Evolutionary conservation across 2,329 filamentous ascomycete species (phyloP).

Genomic region (Curvularia verruculosa): DNA sequence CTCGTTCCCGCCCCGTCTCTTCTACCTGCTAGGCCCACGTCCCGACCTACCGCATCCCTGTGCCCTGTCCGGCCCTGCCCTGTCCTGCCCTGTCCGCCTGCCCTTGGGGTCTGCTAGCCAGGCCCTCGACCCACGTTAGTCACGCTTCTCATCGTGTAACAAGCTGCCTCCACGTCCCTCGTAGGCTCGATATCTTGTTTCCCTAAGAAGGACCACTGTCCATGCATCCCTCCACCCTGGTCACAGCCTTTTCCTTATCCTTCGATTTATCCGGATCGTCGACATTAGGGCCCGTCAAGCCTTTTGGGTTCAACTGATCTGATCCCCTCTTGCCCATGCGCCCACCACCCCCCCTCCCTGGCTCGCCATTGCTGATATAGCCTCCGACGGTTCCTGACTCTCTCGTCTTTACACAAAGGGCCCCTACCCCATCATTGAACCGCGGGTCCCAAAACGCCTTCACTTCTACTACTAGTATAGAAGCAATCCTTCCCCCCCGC

Average conservation of each 20-base stretch:
- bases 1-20: conserved; percentile 42
- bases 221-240: conserved; percentile 34
- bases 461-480: conserved; percentile 29
- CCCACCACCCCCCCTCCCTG: conserved; percentile 37
- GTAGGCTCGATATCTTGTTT: conserved; percentile 49
- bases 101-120: conserved; percentile 42
- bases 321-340: too few relatives aligned
- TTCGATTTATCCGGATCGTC: conserved; percentile 51
- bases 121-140: conserved; percentile 45
- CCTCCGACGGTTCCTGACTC: conserved; percentile 44
- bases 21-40: conserved; percentile 45
- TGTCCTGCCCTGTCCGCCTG: too few relatives aligned
- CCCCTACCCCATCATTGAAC: conserved; percentile 34
- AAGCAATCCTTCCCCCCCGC: conserved; percentile 32
- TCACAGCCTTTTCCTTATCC: conserved; percentile 44
- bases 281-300: conserved; percentile 49
- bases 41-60: conserved; percentile 51
- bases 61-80: too few relatives aligned
- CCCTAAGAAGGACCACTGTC: conserved; percentile 43
- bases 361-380: conserved; percentile 46
- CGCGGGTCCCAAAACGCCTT: conserved; percentile 28
- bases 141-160: conserved; percentile 50
- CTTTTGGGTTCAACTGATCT: conserved; percentile 49
- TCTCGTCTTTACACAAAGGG: conserved; percentile 38
- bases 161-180: conserved; percentile 47